Evolutionary conservation across 371 early-diverging fungal genomes (phyloP).

Genomic region (Syncephalastrum contaminatum): DNA sequence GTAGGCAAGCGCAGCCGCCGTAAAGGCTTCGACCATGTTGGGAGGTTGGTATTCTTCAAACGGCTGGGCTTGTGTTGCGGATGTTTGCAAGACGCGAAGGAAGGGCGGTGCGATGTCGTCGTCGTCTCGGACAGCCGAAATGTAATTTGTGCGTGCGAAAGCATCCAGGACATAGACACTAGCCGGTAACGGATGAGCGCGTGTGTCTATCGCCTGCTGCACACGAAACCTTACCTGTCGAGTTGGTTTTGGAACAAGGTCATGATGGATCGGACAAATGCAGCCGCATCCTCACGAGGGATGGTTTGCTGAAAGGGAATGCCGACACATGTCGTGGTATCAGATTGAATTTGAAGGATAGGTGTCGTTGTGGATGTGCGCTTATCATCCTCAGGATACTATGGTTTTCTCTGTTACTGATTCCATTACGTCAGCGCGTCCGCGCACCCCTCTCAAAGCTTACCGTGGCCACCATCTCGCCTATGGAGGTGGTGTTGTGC

Average conservation of each 20-base stretch:
- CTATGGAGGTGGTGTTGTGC: neutral
- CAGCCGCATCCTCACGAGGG: constrained; percentile 17
- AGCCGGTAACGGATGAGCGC: no score
- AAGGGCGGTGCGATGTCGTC: constrained; percentile 33
- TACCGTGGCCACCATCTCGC: neutral
- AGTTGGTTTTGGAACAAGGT: constrained; percentile 1
- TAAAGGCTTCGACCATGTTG: constrained; percentile 35
- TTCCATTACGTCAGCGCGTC: neutral
- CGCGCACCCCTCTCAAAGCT: constrained; percentile 5
- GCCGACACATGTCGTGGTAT: neutral
- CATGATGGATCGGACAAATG: constrained; percentile 14
- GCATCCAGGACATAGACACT: constrained; percentile 42
- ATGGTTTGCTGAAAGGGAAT: constrained; percentile 12
- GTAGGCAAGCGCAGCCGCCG: constrained; percentile 37
- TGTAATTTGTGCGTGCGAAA: constrained; percentile 31
- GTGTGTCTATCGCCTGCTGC: no score
- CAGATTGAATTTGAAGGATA: constrained; percentile 1
- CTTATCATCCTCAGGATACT: neutral
- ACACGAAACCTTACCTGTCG: constrained; percentile 11
- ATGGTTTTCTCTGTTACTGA: neutral
- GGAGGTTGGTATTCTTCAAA: constrained; percentile 20
- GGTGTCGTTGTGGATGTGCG: constrained; percentile 10
- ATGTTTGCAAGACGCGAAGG: constrained; percentile 34
- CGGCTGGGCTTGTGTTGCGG: constrained; percentile 17
- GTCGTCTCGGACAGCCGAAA: constrained; percentile 16